Percentiles rank a stretch among this genome's conserved stretches.
Evolutionary conservation across 257 asterid species (phyloP).

Genomic region (Jaltomata sinuosa): DNA sequence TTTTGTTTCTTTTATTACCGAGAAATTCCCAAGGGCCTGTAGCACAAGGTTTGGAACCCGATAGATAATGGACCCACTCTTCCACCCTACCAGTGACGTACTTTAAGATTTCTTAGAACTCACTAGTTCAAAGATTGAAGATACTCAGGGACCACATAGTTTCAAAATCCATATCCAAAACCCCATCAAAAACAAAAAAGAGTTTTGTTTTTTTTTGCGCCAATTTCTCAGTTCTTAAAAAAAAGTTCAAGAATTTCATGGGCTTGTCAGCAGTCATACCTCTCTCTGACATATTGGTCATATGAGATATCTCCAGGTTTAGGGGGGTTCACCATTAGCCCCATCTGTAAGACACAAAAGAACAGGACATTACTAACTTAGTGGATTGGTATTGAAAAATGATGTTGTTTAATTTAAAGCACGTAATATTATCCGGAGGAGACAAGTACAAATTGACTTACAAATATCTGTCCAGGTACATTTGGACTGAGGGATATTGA

Average conservation of each 20-base stretch:
- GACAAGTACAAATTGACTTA: conserved; percentile 25
- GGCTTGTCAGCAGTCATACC: conserved; percentile 31
- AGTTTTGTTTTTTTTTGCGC: neutral
- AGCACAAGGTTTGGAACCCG: neutral
- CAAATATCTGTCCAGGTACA: conserved; percentile 96
- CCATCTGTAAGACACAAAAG: conserved; percentile 52
- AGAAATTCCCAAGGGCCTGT: neutral
- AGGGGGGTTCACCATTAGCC: conserved; percentile 90
- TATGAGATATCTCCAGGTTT: conserved; percentile 93
- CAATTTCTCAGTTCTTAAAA: neutral
- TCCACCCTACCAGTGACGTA: neutral
- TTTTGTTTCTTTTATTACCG: neutral
- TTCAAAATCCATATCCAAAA: neutral
- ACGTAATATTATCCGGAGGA: neutral
- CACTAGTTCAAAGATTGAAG: neutral
- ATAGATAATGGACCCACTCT: neutral
- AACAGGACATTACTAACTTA: neutral
- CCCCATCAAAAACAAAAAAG: neutral
- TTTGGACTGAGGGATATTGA: conserved; percentile 94
- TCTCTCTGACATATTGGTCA: conserved; percentile 65
- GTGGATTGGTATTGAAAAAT: neutral
- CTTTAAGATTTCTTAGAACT: neutral
- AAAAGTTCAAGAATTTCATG: neutral
- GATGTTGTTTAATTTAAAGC: neutral
- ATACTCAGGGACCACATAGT: neutral